Evolutionary conservation across 352 stramenopile species (phyloP).

Genomic region (Aphanomyces cochlioides): DNA sequence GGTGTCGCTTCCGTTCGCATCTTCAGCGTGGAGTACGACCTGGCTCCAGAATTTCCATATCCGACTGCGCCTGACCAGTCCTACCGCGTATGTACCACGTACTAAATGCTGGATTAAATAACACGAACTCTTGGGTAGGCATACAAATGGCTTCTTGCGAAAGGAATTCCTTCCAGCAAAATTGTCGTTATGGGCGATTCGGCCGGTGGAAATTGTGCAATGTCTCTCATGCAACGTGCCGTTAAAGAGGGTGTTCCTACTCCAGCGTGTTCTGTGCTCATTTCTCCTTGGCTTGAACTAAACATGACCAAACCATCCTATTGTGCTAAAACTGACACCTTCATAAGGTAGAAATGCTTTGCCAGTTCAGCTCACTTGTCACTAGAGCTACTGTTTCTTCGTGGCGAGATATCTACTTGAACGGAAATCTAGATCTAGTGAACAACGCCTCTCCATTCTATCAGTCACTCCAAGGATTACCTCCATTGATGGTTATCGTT

Average conservation of each 20-base stretch:
- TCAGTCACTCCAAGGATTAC: constrained; percentile 18
- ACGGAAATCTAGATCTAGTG: constrained; percentile 5
- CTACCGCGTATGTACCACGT: neutral
- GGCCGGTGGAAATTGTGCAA: constrained; percentile 19
- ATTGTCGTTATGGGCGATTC: constrained; percentile 27
- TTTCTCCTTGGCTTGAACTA: constrained; percentile 27
- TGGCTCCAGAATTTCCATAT: constrained; percentile 11
- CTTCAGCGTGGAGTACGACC: constrained; percentile 27
- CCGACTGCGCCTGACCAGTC: constrained; percentile 9
- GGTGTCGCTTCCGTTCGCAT: neutral
- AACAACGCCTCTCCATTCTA: constrained; percentile 15
- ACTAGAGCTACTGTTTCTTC: neutral
- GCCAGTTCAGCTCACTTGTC: neutral
- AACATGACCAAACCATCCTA: constrained; percentile 13
- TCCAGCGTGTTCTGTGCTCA: constrained; percentile 12
- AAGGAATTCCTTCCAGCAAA: constrained; percentile 13
- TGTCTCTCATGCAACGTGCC: constrained; percentile 20
- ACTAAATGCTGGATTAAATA: neutral
- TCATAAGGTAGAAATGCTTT: constrained; percentile 13
- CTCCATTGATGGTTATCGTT: constrained; percentile 15
- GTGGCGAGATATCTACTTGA: constrained; percentile 21
- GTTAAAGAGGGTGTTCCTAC: neutral
- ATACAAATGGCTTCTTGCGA: constrained; percentile 21
- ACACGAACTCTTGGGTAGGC: neutral
- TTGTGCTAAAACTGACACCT: constrained; percentile 15